Conservation (phyloP, 2,329 filamentous ascomycete species). For the Diaporthe helianthi region DNA sequence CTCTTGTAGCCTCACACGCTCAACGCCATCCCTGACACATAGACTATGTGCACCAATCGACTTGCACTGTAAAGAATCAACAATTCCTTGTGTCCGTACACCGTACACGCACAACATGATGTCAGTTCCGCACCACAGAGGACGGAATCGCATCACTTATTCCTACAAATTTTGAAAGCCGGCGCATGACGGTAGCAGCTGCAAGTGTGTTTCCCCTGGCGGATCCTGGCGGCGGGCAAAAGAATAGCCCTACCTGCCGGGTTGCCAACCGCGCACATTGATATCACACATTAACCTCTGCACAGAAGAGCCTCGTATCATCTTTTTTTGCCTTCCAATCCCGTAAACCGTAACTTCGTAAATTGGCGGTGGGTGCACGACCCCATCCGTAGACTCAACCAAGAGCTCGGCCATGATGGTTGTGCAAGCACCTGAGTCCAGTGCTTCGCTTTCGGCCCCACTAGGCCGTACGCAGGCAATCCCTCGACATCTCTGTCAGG, state of each 20-base stretch:
- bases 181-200: background rate
- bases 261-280: background rate
- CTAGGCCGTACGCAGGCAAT: background rate
- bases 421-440: background rate
- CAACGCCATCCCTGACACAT: no score
- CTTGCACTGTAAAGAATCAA: background rate
- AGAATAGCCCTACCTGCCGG: background rate
- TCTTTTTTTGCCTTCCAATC: background rate
- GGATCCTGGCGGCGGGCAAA: background rate
- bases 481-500: background rate
- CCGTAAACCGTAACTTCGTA: slow-evolving; percentile 30
- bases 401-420: slow-evolving; percentile 21
- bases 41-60: no score
- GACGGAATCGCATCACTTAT: background rate
- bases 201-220: background rate
- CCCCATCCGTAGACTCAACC: slow-evolving; percentile 11
- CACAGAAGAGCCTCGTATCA: background rate
- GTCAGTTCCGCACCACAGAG: background rate
- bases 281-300: slow-evolving; percentile 4
- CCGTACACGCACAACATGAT: background rate
- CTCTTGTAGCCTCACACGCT: no score
- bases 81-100: background rate
- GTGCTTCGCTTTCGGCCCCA: background rate
- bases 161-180: slow-evolving; percentile 7
- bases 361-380: slow-evolving; percentile 4